phyloP scores from a whole-genome alignment of 2,329 filamentous ascomycete species.

The Aspergillus floridensis region DNA sequence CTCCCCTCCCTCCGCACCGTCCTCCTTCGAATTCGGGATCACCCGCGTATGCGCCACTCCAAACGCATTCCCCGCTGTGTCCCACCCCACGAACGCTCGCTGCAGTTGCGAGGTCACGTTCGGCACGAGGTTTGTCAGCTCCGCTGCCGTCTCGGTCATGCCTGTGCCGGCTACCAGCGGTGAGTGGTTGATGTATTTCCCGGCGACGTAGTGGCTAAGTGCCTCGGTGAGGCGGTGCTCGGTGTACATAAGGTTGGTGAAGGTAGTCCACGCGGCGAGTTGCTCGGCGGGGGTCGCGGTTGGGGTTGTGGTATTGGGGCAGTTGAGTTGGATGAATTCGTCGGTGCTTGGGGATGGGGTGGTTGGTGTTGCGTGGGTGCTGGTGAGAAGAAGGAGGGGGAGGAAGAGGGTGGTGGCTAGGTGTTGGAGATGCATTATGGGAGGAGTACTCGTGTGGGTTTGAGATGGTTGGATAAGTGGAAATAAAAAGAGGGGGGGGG shows the following conservation, averaged over 20 bases:
- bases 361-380: not conserved
- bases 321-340: conserved; percentile 1
- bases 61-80: not conserved
- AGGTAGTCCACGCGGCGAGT: conserved; percentile 1
- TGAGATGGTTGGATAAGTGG: not conserved
- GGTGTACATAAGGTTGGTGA: not conserved
- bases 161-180: not conserved
- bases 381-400: not conserved
- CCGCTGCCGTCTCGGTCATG: not conserved
- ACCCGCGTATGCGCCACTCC: conserved; percentile 2
- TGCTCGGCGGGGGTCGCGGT: not conserved
- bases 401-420: not conserved
- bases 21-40: not conserved
- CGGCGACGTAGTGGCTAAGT: conserved; percentile 1
- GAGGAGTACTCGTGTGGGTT: not conserved
- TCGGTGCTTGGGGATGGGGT: not conserved
- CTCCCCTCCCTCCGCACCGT: not conserved
- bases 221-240: not conserved
- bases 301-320: conserved; percentile 4
- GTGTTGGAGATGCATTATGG: not conserved
- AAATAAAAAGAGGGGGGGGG: not conserved
- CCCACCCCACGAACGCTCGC: conserved; percentile 3
- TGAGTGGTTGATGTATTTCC: conserved; percentile 6
- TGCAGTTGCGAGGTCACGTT: not conserved
- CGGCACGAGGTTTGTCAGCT: not conserved